phyloP scores from a whole-genome alignment of 75 land plant species.

The Larix kaempferi region DNA sequence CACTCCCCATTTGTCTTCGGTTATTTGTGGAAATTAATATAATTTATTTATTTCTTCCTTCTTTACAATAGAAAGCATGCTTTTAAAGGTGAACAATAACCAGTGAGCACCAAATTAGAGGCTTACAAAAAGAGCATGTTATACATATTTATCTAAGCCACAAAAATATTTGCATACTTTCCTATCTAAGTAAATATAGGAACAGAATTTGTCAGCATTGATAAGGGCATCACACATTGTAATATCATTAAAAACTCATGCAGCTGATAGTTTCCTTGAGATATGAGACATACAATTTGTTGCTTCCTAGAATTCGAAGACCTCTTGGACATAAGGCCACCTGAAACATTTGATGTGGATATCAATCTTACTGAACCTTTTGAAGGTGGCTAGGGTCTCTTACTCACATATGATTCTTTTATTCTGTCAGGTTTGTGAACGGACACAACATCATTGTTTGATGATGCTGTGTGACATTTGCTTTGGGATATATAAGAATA shows the following conservation, averaged over 20 bases:
- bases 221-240: background rate
- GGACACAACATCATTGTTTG: background rate
- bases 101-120: background rate
- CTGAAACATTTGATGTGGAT: constrained; percentile 13
- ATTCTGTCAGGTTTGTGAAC: background rate
- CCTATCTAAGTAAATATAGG: background rate
- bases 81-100: background rate
- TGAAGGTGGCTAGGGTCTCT: constrained; percentile 18
- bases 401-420: constrained; percentile 11
- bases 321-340: constrained; percentile 51
- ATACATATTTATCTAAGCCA: background rate
- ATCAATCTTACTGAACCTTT: constrained; percentile 29
- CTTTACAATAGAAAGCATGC: background rate
- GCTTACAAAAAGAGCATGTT: background rate
- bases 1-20: no score
- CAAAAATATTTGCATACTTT: background rate
- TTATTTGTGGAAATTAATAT: no score
- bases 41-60: background rate
- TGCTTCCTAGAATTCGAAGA: constrained; percentile 46
- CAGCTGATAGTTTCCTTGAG: background rate
- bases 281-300: constrained; percentile 34
- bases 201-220: background rate
- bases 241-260: background rate
- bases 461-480: constrained; percentile 53
- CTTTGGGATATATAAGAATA: constrained; percentile 44